Evolutionary conservation across 352 stramenopile genomes (phyloP).

Genomic region (Phytophthora kernoviae): DNA sequence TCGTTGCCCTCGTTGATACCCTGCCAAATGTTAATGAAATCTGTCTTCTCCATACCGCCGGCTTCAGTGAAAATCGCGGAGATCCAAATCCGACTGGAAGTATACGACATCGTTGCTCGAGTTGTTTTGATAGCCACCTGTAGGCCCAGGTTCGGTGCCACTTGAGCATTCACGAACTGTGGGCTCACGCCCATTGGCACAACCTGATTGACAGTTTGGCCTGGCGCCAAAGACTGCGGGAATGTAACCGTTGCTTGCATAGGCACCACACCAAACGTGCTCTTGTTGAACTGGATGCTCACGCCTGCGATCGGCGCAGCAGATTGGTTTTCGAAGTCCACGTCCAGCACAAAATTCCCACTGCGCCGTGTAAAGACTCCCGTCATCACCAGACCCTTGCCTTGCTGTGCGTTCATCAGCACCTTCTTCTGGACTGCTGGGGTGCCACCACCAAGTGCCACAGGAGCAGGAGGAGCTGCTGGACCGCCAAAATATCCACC

Average conservation of each 20-base stretch:
- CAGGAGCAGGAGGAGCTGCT: constrained; percentile 36
- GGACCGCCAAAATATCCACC: constrained; percentile 83
- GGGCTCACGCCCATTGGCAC: constrained; percentile 83
- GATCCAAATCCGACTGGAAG: constrained; percentile 93
- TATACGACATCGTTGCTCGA: constrained; percentile 94
- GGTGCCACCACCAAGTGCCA: constrained; percentile 14
- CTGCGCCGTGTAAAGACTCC: constrained; percentile 67
- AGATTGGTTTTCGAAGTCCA: constrained; percentile 90
- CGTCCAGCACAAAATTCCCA: constrained; percentile 71
- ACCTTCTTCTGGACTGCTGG: constrained; percentile 64
- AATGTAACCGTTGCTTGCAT: constrained; percentile 91
- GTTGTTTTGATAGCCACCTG: constrained; percentile 99
- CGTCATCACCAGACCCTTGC: constrained; percentile 92
- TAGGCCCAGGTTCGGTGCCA: constrained; percentile 81
- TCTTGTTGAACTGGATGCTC: constrained; percentile 98
- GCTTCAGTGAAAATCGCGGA: constrained; percentile 91
- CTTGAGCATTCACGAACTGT: constrained; percentile 73
- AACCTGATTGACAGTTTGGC: constrained; percentile 78
- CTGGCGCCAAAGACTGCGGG: constrained; percentile 60
- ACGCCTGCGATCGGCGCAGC: constrained; percentile 87
- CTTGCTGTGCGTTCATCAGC: constrained; percentile 76
- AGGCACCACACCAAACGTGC: constrained; percentile 95
- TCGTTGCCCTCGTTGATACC: constrained; percentile 95
- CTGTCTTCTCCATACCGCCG: constrained; percentile 89
- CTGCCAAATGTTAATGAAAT: constrained; percentile 97